phyloP scores from a whole-genome alignment of 2,329 filamentous ascomycete genomes.

The Arthrobotrys conoides region DNA sequence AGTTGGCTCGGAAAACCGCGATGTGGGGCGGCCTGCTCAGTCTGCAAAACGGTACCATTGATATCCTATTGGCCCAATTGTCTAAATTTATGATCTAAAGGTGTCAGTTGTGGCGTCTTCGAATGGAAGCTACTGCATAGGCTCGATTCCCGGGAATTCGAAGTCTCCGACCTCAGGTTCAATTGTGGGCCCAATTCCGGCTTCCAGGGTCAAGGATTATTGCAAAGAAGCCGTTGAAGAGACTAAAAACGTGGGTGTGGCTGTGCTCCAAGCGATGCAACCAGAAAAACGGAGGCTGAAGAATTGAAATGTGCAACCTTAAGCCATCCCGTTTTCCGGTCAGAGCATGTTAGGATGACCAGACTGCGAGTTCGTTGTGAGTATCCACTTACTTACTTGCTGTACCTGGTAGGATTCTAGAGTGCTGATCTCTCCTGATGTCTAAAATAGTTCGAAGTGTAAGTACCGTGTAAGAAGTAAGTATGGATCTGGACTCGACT shows the following conservation, averaged over 20 bases:
- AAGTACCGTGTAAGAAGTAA: not conserved
- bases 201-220: slow-evolving; percentile 54
- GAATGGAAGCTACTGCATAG: slow-evolving; percentile 36
- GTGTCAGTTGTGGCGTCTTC: slow-evolving; percentile 46
- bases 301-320: slow-evolving; percentile 41
- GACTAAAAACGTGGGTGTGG: slow-evolving; percentile 56
- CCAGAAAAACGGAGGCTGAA: slow-evolving; percentile 40
- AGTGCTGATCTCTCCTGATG: not conserved
- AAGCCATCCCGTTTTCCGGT: slow-evolving; percentile 27
- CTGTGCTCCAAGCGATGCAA: slow-evolving; percentile 55
- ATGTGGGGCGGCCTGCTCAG: slow-evolving; percentile 51
- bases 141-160: slow-evolving; percentile 52
- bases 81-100: slow-evolving; percentile 37
- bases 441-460: not conserved
- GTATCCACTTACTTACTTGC: not conserved
- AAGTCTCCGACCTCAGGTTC: slow-evolving; percentile 44
- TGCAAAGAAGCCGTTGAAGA: slow-evolving; percentile 28
- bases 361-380: not conserved
- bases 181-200: slow-evolving; percentile 52
- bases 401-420: not conserved
- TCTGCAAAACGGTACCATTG: slow-evolving; percentile 28
- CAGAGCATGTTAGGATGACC: not conserved
- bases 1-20: slow-evolving; percentile 43
- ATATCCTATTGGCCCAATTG: slow-evolving; percentile 45
- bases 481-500: slow-evolving; percentile 12